A percentile compares a stretch with the other conserved stretches of the same genome.
These are phyloP conservation scores for Alternaria sp. DNA, from an alignment of 2,329 filamentous ascomycete genomes.

Conservation along the genomic window DNA sequence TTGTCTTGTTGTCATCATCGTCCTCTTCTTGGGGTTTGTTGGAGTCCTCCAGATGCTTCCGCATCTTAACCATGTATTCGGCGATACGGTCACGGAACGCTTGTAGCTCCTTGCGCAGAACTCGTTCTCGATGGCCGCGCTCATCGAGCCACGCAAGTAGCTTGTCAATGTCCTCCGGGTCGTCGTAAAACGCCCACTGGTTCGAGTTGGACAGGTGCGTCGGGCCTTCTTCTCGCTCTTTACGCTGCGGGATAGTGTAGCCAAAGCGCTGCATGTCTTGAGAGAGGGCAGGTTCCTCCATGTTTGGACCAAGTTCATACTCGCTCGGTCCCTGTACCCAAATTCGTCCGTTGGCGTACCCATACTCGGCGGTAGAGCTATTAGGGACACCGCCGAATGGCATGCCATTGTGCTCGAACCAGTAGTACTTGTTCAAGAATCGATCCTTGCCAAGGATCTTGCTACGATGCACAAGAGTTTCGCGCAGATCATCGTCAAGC, in stretches of 20 bases:
- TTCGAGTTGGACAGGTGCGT: conserved; percentile 77
- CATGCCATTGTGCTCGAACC: conserved; percentile 99
- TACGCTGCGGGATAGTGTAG: conserved; percentile 84
- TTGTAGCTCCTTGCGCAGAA: conserved; percentile 84
- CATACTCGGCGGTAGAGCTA: conserved; percentile 85
- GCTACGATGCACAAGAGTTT: conserved; percentile 91
- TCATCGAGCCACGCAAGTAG: conserved; percentile 89
- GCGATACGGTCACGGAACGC: conserved; percentile 77
- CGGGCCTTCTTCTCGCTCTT: conserved; percentile 80
- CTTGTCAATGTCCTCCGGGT: conserved; percentile 76
- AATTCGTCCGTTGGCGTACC: conserved; percentile 91
- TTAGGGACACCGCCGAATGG: conserved; percentile 86
- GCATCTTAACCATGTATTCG: conserved; percentile 80
- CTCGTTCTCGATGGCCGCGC: conserved; percentile 83
- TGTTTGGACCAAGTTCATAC: conserved; percentile 68
- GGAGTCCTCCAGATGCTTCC: conserved; percentile 68
- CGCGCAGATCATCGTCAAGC: conserved; percentile 89
- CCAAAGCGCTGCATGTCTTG: conserved; percentile 79
- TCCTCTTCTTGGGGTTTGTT: conserved; percentile 57
- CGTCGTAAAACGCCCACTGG: conserved; percentile 92
- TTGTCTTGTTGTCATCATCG: conserved; percentile 55
- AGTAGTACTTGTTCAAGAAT: conserved; percentile 98
- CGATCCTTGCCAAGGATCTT: conserved; percentile 90
- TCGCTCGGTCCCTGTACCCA: conserved; percentile 97
- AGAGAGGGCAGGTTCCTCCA: conserved; percentile 67